These are phyloP conservation scores for Aspergillus aculeatinus DNA, from an alignment of 2,329 filamentous ascomycete species.

Conservation along the genomic window DNA sequence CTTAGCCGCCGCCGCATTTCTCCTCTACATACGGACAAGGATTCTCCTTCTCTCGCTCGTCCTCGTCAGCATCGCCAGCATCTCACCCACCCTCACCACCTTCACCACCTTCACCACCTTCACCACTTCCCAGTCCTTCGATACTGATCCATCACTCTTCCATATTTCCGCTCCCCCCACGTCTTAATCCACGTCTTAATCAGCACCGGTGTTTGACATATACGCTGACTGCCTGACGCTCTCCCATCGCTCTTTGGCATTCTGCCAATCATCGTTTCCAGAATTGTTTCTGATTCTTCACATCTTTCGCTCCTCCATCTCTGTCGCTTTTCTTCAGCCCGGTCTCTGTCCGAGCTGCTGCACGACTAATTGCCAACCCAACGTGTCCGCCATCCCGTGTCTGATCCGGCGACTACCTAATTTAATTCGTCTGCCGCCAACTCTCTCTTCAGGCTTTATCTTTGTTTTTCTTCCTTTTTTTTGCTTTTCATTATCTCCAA, in stretches of 20 bases:
- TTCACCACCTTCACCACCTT: neutral
- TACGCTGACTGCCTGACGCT: neutral
- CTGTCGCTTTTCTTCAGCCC: neutral
- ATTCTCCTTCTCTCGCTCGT: neutral
- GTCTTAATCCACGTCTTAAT: neutral
- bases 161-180: constrained; percentile 1
- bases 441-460: neutral
- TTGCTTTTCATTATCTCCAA: neutral
- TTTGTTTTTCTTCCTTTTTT: neutral
- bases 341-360: constrained; percentile 5
- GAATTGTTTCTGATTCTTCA: neutral
- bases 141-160: neutral
- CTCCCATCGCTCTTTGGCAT: neutral
- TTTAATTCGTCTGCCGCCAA: neutral
- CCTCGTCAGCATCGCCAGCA: neutral
- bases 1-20: neutral
- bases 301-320: neutral
- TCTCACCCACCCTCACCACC: neutral
- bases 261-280: neutral
- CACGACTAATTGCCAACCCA: constrained; percentile 9
- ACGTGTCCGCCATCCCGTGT: constrained; percentile 8
- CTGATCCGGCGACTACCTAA: neutral
- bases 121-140: neutral
- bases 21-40: neutral
- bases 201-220: constrained; percentile 4